Conservation (phyloP, 495 filamentous ascomycete species). For the Xanthoparmelia taractica region DNA sequence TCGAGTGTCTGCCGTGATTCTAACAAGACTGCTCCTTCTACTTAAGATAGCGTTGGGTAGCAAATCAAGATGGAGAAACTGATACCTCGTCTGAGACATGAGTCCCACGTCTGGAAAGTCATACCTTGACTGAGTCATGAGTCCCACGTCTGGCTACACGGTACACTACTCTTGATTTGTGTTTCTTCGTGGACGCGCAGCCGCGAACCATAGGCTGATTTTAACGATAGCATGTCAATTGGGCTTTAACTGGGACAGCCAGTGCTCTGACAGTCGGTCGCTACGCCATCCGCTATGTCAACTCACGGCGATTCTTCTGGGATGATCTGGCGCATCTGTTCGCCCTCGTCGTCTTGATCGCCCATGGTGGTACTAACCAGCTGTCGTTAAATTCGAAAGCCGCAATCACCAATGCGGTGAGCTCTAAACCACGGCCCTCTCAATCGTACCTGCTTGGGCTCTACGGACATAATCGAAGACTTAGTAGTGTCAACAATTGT, state of each 20-base stretch:
- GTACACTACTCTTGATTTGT: not conserved
- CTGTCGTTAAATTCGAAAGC: constrained; percentile 10
- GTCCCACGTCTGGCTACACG: constrained; percentile 2
- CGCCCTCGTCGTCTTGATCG: constrained; percentile 4
- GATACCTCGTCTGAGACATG: not conserved
- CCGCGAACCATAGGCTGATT: not conserved
- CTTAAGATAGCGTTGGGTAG: not conserved
- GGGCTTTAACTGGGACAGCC: constrained; percentile 9
- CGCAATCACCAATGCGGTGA: not conserved
- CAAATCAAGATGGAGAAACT: not conserved
- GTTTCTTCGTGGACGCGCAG: not conserved
- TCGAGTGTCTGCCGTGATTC: not conserved
- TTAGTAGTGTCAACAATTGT: constrained; percentile 11
- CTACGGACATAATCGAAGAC: constrained; percentile 8
- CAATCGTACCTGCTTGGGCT: constrained; percentile 7
- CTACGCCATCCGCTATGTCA: constrained; percentile 3
- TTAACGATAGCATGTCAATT: constrained; percentile 8
- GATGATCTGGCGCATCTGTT: constrained; percentile 10
- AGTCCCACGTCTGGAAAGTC: not conserved
- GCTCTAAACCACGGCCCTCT: not conserved
- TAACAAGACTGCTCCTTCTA: not conserved
- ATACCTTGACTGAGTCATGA: not conserved
- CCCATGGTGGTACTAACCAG: constrained; percentile 1
- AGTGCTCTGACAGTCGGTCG: constrained; percentile 7
- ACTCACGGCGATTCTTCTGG: constrained; percentile 6